A percentile compares a stretch with the other conserved stretches of the same genome.
phyloP scores from a whole-genome alignment of 257 asterid genomes.

The Solanum pimpinellifolium region DNA sequence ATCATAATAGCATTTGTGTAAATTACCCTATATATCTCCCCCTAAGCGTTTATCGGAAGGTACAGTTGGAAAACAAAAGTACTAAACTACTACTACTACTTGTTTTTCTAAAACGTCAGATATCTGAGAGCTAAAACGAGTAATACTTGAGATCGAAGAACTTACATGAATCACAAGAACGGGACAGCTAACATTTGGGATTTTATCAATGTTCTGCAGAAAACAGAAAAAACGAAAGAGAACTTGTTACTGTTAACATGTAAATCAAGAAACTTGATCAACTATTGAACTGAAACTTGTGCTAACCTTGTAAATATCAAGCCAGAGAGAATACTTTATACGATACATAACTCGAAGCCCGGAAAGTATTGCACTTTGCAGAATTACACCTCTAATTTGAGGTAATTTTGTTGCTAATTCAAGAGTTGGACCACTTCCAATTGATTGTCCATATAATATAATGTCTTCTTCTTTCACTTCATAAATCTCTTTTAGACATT shows the following conservation, averaged over 20 bases:
- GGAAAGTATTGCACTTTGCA: conserved; percentile 8
- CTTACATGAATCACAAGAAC: conserved; percentile 14
- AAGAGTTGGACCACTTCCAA: conserved; percentile 10
- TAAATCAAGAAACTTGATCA: background rate
- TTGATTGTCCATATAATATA: conserved; percentile 6
- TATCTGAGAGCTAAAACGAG: background rate
- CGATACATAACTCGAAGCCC: conserved; percentile 8
- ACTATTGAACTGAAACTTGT: background rate
- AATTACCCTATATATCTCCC: background rate
- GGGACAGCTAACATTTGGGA: background rate
- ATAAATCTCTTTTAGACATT: conserved; percentile 1
- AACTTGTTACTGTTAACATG: background rate
- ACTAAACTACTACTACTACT: background rate
- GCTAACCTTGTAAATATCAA: conserved; percentile 6
- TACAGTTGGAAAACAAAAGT: background rate
- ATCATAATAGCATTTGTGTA: background rate
- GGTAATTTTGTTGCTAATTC: conserved; percentile 3
- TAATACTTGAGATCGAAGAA: background rate
- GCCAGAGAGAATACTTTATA: background rate
- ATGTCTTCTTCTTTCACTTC: conserved; percentile 5
- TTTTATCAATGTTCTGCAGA: conserved; percentile 8
- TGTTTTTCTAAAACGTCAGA: background rate
- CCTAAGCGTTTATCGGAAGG: background rate
- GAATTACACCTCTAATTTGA: background rate
- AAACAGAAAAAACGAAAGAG: background rate